Conservation (phyloP, 2,329 filamentous ascomycete genomes). For the Fusarium denticulatum region DNA sequence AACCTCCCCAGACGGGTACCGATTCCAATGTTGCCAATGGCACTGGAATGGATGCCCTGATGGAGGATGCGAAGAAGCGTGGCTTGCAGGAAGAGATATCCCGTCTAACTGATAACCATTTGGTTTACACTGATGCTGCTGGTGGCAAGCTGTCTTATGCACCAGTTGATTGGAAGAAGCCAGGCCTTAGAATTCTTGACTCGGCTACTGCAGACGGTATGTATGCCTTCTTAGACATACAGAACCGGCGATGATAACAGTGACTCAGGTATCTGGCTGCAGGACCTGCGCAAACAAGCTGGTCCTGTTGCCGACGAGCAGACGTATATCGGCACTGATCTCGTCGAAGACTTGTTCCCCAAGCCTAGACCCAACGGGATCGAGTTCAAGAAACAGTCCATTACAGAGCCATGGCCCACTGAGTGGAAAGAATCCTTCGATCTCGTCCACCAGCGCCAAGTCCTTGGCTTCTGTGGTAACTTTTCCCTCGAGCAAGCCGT, state of each 20-base stretch:
- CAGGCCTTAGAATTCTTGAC: background rate
- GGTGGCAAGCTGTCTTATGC: background rate
- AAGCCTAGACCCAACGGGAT: background rate
- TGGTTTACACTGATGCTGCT: conserved; percentile 1
- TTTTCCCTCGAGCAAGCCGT: conserved; percentile 1
- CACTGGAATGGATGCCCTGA: conserved; percentile 3
- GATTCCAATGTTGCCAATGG: background rate
- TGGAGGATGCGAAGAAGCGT: conserved; percentile 3
- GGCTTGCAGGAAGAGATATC: background rate
- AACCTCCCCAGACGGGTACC: background rate
- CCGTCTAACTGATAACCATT: background rate
- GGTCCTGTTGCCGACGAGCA: background rate
- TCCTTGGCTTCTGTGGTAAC: background rate
- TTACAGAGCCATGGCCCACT: background rate
- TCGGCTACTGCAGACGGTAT: background rate
- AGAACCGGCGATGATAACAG: rapidly evolving
- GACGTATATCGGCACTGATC: background rate
- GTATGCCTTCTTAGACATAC: rapidly evolving
- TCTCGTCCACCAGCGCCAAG: conserved; percentile 1
- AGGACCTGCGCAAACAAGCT: background rate
- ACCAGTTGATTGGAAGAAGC: background rate
- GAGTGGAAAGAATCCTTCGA: conserved; percentile 1
- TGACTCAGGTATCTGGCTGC: background rate
- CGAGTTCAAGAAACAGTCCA: background rate
- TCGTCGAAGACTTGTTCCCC: background rate